phyloP scores from a whole-genome alignment of 2,329 filamentous ascomycete species.

The Zymoseptoria crescenta region DNA sequence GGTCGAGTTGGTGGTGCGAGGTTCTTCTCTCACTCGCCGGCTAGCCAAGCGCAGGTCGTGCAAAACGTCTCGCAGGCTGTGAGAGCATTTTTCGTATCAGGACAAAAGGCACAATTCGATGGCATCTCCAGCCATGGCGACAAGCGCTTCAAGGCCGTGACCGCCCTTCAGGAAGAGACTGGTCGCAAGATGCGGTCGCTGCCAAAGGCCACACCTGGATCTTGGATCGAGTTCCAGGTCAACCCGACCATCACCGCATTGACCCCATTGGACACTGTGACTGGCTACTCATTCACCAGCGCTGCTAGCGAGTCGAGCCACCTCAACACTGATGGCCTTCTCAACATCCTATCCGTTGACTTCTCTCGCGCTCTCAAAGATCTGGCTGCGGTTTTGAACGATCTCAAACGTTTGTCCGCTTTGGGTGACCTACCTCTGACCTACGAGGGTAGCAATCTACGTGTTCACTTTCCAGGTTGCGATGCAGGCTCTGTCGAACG shows the following conservation, averaged over 20 bases:
- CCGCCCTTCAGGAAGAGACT: slow-evolving; percentile 64
- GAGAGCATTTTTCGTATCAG: slow-evolving; percentile 84
- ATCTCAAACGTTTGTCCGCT: slow-evolving; percentile 67
- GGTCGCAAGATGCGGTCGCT: slow-evolving; percentile 57
- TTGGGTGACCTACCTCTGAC: slow-evolving; percentile 79
- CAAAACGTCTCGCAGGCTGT: slow-evolving; percentile 93
- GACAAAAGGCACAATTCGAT: slow-evolving; percentile 80
- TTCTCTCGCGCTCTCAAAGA: slow-evolving; percentile 83
- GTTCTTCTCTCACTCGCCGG: slow-evolving; percentile 85
- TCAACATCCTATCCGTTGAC: slow-evolving; percentile 78
- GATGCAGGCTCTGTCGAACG: slow-evolving; percentile 73
- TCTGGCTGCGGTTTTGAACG: slow-evolving; percentile 67
- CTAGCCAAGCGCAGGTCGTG: slow-evolving; percentile 79
- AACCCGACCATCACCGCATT: slow-evolving; percentile 86
- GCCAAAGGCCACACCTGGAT: slow-evolving; percentile 56
- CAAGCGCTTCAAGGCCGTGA: slow-evolving; percentile 72
- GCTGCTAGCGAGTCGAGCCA: slow-evolving; percentile 42
- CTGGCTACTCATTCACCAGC: slow-evolving; percentile 40
- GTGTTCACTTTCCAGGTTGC: slow-evolving; percentile 85
- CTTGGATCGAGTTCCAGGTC: slow-evolving; percentile 80
- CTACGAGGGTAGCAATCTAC: slow-evolving; percentile 60
- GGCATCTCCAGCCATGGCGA: slow-evolving; percentile 64
- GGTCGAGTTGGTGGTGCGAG: slow-evolving; percentile 63
- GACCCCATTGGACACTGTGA: slow-evolving; percentile 57
- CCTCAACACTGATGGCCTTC: slow-evolving; percentile 73